Evolutionary conservation across 306 rosid genomes (phyloP), one percentile per base, ranked within the genome.

Genomic region (Carpinus fangiana): DNA sequence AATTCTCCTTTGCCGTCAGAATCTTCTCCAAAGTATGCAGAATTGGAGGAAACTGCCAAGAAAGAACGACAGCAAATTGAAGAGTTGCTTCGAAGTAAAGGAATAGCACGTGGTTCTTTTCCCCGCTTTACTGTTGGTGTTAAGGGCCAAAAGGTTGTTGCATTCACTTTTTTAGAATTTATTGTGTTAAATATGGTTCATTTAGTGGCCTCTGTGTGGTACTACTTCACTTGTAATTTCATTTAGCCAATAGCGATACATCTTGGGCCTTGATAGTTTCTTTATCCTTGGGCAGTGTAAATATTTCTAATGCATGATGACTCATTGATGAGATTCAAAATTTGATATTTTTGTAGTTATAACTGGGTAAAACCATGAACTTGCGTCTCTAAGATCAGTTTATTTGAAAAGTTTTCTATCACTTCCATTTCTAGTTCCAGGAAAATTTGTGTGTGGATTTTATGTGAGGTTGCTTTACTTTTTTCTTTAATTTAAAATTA

Each of bases 61-160:
- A 88, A 81, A 76, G 92, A 90, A 54, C 90, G 91, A 2, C 72
- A 71, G 75, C 76, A 84, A 56, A 94, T 87, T 84, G 84, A 86
- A 57, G 87, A 86, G 53, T 81, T 82, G 81, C 88, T 90, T 52
- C 80, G 64, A 70, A 79, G 80, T 79, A 92, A 78, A 84, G 96
- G 93, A 73, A 38, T 87, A 31, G 78, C 51, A 48, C 57, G 50
- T 52, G 88, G 93, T 70, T 87, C 94, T 72, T 89, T 83, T 79
- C 98, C 98, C 68, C 85, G 84, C 11, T 90, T 87, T 88, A 77
- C 36, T 53, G 91, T 92, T 67, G 85, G 90, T n/a, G 86, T 85
- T 70, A 92, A 89, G 83, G 98, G 98, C 74, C 90, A 88, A 72
- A 88, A 87, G 98, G 98, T 94, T 77, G 26, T 57, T 14, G 55